A percentile compares a stretch with the other conserved stretches of the same genome.
Evolutionary conservation across 495 filamentous ascomycete genomes (phyloP).

Genomic region (Annulohypoxylon moriforme): DNA sequence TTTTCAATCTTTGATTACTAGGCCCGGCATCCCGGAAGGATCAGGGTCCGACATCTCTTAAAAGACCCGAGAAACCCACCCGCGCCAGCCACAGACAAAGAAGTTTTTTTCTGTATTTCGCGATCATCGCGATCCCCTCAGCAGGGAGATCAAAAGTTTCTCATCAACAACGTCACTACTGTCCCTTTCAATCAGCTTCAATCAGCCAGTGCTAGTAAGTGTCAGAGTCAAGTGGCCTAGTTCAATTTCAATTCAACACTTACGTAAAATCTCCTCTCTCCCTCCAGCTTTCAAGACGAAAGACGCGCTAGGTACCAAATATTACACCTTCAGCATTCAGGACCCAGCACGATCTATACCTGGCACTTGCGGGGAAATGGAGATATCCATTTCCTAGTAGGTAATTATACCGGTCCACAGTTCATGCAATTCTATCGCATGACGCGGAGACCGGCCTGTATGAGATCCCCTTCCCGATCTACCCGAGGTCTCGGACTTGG

Average conservation of each 20-base stretch:
- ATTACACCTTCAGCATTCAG: not conserved
- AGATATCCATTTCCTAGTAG: not conserved
- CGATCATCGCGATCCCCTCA: no score
- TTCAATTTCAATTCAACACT: not conserved
- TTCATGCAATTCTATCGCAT: not conserved
- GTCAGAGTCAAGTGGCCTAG: not conserved
- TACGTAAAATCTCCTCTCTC: not conserved
- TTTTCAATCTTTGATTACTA: not conserved
- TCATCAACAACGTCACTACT: not conserved
- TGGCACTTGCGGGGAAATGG: not conserved
- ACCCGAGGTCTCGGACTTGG: constrained; percentile 3
- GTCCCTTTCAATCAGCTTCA: not conserved
- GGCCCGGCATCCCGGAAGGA: not conserved
- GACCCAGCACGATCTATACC: not conserved
- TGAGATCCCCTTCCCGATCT: not conserved
- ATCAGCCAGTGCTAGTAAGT: not conserved
- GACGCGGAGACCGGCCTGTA: not conserved
- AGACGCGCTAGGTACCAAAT: not conserved
- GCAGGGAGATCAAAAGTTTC: not conserved
- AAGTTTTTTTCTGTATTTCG: not conserved
- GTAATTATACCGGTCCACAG: not conserved
- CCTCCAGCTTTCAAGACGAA: not conserved
- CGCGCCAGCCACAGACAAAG: not conserved
- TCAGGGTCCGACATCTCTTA: not conserved
- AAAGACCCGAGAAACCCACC: not conserved